Evolutionary conservation across 2,329 filamentous ascomycete genomes (phyloP).

Genomic region (Sclerotinia trifoliorum): DNA sequence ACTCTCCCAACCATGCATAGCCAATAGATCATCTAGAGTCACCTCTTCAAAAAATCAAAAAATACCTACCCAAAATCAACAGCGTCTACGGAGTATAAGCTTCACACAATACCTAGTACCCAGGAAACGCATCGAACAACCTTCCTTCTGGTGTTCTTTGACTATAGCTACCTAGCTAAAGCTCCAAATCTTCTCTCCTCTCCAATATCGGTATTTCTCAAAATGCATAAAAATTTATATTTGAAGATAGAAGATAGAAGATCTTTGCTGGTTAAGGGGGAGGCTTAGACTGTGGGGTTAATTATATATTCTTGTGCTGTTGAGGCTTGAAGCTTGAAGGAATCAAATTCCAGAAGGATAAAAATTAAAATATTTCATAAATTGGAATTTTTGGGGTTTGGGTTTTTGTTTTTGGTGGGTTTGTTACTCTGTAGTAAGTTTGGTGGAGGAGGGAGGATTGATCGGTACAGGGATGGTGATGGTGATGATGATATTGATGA

Average conservation of each 20-base stretch:
- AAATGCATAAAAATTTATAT: not conserved
- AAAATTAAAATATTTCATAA: too few relatives aligned
- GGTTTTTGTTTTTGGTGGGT: too few relatives aligned
- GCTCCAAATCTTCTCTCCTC: not conserved
- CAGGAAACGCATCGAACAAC: not conserved
- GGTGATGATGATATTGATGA: too few relatives aligned
- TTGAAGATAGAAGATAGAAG: not conserved
- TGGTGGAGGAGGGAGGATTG: not conserved
- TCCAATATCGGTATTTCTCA: conserved; percentile 15
- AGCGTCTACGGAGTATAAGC: not conserved
- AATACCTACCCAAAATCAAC: not conserved
- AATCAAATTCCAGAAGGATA: too few relatives aligned
- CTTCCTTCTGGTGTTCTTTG: not conserved
- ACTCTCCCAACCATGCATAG: not conserved
- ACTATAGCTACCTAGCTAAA: too few relatives aligned
- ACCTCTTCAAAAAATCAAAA: not conserved
- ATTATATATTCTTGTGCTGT: not conserved
- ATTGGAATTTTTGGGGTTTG: too few relatives aligned
- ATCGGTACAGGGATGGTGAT: conserved; percentile 13
- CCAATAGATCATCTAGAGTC: not conserved
- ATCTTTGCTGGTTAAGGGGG: conserved; percentile 18
- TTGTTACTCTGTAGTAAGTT: too few relatives aligned
- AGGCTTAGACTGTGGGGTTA: conserved; percentile 15
- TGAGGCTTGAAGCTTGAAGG: too few relatives aligned
- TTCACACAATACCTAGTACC: not conserved